phyloP scores from a whole-genome alignment of 1,139 yeast genomes.

The Kodamaea alishanica region DNA sequence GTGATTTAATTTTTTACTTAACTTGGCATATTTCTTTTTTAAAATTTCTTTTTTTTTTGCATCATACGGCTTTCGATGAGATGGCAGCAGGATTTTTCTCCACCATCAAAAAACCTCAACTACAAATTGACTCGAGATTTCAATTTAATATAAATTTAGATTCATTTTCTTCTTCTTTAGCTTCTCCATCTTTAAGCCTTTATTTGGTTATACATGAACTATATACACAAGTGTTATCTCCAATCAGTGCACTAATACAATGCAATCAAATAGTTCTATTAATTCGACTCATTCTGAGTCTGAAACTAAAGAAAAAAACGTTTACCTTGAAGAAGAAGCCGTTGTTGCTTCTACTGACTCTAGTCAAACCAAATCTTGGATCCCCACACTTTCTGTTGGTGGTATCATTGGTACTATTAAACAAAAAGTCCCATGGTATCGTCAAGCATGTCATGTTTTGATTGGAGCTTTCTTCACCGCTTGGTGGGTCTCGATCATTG shows the following conservation, averaged over 20 bases:
- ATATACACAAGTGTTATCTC: constrained; percentile 12
- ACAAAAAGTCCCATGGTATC: constrained; percentile 13
- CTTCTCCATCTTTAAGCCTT: too few species aligned
- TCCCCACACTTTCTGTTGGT: constrained; percentile 2
- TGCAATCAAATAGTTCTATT: constrained; percentile 2
- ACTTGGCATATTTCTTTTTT: too few species aligned
- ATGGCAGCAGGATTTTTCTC: too few species aligned
- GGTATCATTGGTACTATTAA: constrained; percentile 7
- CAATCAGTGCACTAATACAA: constrained; percentile 14
- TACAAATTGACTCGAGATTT: too few species aligned
- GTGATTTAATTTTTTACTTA: too few species aligned
- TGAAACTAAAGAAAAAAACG: neutral
- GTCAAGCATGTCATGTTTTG: constrained; percentile 27
- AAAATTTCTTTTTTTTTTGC: too few species aligned
- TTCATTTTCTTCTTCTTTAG: too few species aligned
- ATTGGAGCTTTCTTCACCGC: constrained; percentile 53
- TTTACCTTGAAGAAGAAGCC: neutral
- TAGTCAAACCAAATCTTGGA: neutral
- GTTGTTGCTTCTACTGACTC: constrained; percentile 1
- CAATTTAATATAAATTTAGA: too few species aligned
- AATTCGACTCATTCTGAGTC: neutral
- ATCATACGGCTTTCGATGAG: too few species aligned
- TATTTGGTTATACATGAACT: too few species aligned
- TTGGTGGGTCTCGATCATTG: constrained; percentile 63
- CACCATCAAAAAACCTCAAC: too few species aligned